Conservation (phyloP, 140 eudicot genomes). For the Cichorium intybus region DNA sequence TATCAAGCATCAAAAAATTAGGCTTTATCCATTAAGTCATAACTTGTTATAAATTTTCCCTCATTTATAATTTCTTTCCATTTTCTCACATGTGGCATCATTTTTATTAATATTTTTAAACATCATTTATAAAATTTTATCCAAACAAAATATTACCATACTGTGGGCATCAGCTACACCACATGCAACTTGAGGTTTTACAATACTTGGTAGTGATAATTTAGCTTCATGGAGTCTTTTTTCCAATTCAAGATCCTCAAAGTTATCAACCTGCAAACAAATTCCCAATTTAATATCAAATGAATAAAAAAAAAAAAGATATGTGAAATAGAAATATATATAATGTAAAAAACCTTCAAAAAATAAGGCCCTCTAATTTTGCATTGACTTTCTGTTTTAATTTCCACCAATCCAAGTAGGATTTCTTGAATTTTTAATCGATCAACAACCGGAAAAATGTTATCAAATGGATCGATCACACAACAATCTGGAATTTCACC, state of each 20-base stretch:
- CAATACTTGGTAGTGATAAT: conserved; percentile 68
- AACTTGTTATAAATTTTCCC: too few relatives aligned
- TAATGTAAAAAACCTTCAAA: conserved; percentile 55
- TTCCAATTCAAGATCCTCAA: conserved; percentile 53
- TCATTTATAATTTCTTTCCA: too few relatives aligned
- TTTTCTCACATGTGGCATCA: background rate
- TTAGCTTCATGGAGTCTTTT: conserved; percentile 60
- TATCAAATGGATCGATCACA: conserved; percentile 74
- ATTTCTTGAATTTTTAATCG: conserved; percentile 72
- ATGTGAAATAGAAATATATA: conserved; percentile 3
- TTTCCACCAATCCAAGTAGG: conserved; percentile 53
- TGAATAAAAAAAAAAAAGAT: background rate
- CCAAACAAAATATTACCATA: conserved; percentile 51
- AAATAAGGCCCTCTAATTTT: conserved; percentile 76
- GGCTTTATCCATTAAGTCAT: too few relatives aligned
- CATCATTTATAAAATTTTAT: background rate
- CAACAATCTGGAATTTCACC: conserved; percentile 50
- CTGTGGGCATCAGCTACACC: conserved; percentile 95
- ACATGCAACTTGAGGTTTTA: conserved; percentile 98
- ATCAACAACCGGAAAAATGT: conserved; percentile 78
- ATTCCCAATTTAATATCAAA: conserved; percentile 9
- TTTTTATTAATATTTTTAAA: too few relatives aligned
- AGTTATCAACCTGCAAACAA: conserved; percentile 66
- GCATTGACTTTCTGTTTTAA: conserved; percentile 45
- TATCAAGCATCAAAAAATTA: too few relatives aligned